phyloP scores from a whole-genome alignment of 805 yeast genomes.

The Yamadazyma ubonensis region DNA sequence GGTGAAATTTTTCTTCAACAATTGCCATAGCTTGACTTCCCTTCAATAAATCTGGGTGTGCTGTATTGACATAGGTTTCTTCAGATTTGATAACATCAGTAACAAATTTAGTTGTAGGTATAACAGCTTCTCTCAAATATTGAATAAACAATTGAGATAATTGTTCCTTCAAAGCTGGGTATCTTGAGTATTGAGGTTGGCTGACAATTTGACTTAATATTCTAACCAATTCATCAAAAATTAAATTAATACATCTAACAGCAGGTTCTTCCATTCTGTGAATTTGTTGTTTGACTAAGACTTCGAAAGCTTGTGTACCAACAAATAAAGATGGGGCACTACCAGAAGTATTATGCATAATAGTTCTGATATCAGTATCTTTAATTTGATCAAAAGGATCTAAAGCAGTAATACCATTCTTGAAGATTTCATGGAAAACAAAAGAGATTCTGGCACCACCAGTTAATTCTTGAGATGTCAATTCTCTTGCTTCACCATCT shows the following conservation, averaged over 20 bases:
- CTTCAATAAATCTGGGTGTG: conserved; percentile 92
- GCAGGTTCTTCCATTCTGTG: conserved; percentile 93
- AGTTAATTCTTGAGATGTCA: conserved; percentile 83
- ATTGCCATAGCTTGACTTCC: conserved; percentile 94
- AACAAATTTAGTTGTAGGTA: conserved; percentile 86
- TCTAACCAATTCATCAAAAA: conserved; percentile 92
- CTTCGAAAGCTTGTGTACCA: conserved; percentile 97
- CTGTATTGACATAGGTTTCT: conserved; percentile 94
- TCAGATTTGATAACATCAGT: conserved; percentile 80
- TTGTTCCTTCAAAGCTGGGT: conserved; percentile 88
- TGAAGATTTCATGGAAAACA: conserved; percentile 94
- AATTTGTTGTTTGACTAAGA: conserved; percentile 90
- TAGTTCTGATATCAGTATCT: conserved; percentile 94
- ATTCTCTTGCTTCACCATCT: conserved; percentile 89
- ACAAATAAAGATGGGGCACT: conserved; percentile 94
- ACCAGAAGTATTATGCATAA: conserved; percentile 95
- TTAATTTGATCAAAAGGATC: conserved; percentile 97
- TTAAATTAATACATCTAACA: conserved; percentile 79
- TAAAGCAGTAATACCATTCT: conserved; percentile 85
- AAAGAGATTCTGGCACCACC: conserved; percentile 98
- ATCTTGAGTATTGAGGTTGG: conserved; percentile 80
- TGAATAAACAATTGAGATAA: conserved; percentile 76
- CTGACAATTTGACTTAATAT: conserved; percentile 80
- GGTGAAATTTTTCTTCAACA: conserved; percentile 84
- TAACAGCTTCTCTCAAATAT: conserved; percentile 71